phyloP scores from a whole-genome alignment of 1,284 basidiomycete species.

The Moesziomyces sp. region DNA sequence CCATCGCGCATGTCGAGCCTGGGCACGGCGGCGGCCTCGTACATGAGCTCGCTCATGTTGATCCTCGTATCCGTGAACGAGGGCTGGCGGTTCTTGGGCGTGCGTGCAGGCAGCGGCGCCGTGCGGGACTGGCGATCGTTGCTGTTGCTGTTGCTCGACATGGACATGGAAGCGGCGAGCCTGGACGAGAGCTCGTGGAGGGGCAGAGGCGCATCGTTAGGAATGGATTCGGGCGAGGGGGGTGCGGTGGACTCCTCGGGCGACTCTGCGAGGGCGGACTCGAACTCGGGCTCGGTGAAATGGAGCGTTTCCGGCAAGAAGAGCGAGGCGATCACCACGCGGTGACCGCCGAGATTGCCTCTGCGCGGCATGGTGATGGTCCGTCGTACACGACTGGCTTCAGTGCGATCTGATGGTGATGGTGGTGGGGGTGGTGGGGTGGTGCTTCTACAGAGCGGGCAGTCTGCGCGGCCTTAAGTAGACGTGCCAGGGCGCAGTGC shows the following conservation, averaged over 20 bases:
- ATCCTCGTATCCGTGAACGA: constrained; percentile 50
- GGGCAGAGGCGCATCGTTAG: constrained; percentile 37
- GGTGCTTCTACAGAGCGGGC: background rate
- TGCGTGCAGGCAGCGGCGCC: constrained; percentile 24
- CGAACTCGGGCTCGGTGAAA: constrained; percentile 44
- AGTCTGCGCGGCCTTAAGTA: too few relatives aligned
- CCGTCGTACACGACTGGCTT: too few relatives aligned
- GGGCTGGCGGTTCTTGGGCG: constrained; percentile 31
- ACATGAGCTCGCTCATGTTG: constrained; percentile 63
- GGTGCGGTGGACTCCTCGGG: constrained; percentile 45
- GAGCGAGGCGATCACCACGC: constrained; percentile 64
- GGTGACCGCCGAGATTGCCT: constrained; percentile 52
- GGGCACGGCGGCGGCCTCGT: constrained; percentile 50
- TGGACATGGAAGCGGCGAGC: constrained; percentile 43
- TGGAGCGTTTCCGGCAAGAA: constrained; percentile 60
- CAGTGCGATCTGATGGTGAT: background rate
- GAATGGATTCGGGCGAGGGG: constrained; percentile 33
- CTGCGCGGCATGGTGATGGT: constrained; percentile 39
- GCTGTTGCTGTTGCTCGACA: constrained; percentile 15
- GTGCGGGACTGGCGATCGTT: constrained; percentile 14
- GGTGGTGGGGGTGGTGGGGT: background rate
- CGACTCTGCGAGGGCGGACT: constrained; percentile 34
- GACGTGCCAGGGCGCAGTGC: too few relatives aligned
- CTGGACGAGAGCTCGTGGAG: constrained; percentile 52
- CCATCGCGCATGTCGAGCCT: constrained; percentile 41